Evolutionary conservation across 2,329 filamentous ascomycete genomes (phyloP), one percentile per base, ranked within the genome.

Genomic region (Botrytis porri): DNA sequence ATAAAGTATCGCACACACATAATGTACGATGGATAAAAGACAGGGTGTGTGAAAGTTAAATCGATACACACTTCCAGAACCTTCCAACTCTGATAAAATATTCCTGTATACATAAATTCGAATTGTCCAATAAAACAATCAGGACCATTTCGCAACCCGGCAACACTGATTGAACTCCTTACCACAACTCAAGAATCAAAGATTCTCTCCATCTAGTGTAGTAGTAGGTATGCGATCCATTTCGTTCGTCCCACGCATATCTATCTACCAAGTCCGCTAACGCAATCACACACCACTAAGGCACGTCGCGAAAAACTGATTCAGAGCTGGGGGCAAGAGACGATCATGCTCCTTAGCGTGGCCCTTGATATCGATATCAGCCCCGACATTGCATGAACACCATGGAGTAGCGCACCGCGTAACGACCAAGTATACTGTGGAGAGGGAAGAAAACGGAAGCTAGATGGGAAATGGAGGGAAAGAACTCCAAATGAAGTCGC

Each of bases 381-480:
- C 25, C 59, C 59, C 59, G 37, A 39, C 59, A 61, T 37, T 61
- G 59, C 59, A 61, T 61, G 59, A 61, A 61, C 59, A 39, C 59
- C 20, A 61, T 61, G 59, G 35, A 61, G 59, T 16, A 39, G n/a
- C 22, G 59, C 35, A 39, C 20, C 25, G 6, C 35, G 35, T 25
- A 61, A 16, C 59, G 39, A 61, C 32, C 29, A 54, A 37, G 22
- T 37, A 61, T 35, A 61, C 37, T n/a, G 22, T 39, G 37, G 35
- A 14, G 22, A 61, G 59, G 32, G 14, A 16, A 61, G 18, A 25
- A n/a, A n/a, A 39, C 59, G 35, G 35, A 61, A n/a, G 35, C 59
- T 61, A n/a, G 35, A 25, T 61, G 22, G 8, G 59, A 37, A 39
- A 61, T 9, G 6, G 35, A 16, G 8, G 7, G 37, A n/a, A 14